Conservation (phyloP, 1,139 yeast genomes). For the Blastobotrys arbuscula region DNA sequence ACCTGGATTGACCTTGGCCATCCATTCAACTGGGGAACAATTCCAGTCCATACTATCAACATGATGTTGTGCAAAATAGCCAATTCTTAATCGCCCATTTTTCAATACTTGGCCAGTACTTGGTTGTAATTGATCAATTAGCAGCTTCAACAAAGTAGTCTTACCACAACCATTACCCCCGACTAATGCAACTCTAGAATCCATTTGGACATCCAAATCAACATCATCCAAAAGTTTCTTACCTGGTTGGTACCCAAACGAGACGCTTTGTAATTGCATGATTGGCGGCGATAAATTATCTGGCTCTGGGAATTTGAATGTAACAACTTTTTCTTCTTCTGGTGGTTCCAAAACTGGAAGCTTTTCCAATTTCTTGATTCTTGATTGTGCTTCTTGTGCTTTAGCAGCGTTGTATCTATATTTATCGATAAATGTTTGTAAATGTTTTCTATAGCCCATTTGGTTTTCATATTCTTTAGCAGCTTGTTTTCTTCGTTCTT, state of each 20-base stretch:
- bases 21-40: slow-evolving; percentile 90
- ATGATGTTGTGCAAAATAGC: slow-evolving; percentile 99
- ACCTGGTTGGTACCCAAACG: slow-evolving; percentile 72
- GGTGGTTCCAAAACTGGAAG: slow-evolving; percentile 91
- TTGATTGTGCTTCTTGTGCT: slow-evolving; percentile 94
- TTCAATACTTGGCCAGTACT: slow-evolving; percentile 66
- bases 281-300: slow-evolving; percentile 92
- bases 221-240: slow-evolving; percentile 64
- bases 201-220: slow-evolving; percentile 86
- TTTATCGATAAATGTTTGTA: slow-evolving; percentile 92
- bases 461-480: slow-evolving; percentile 94
- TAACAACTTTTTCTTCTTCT: slow-evolving; percentile 79
- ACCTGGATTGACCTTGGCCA: slow-evolving; percentile 87
- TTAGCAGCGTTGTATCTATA: slow-evolving; percentile 96
- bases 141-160: slow-evolving; percentile 80
- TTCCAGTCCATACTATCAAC: slow-evolving; percentile 94
- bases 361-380: slow-evolving; percentile 93
- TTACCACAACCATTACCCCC: slow-evolving; percentile 99
- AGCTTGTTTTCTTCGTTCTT: slow-evolving; percentile 90
- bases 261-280: slow-evolving; percentile 76
- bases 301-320: slow-evolving; percentile 93
- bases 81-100: slow-evolving; percentile 85
- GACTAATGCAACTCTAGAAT: slow-evolving; percentile 89
- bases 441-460: slow-evolving; percentile 90
- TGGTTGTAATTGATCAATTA: slow-evolving; percentile 75